These are phyloP conservation scores for Pichia sp. DNA, from an alignment of 1,139 yeast species.

Conservation along the genomic window DNA sequence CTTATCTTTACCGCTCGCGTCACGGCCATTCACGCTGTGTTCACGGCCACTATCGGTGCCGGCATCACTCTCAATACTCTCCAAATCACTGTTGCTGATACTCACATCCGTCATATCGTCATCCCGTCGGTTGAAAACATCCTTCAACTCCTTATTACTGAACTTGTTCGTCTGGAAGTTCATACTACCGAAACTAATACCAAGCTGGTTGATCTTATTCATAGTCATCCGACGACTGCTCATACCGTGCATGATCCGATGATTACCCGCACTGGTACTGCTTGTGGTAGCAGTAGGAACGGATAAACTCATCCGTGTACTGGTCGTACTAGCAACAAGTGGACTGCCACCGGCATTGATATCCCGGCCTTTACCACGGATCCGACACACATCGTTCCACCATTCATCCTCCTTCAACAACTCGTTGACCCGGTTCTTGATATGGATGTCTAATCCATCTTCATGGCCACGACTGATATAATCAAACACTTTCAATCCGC, in stretches of 20 bases:
- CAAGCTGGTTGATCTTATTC: constrained; percentile 15
- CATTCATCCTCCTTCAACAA: constrained; percentile 44
- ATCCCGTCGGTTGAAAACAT: constrained; percentile 41
- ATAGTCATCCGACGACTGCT: constrained; percentile 15
- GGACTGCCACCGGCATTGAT: background rate
- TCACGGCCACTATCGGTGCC: background rate
- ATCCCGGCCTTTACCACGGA: constrained; percentile 27
- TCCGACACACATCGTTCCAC: constrained; percentile 38
- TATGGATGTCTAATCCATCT: constrained; percentile 24
- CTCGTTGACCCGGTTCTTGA: constrained; percentile 37
- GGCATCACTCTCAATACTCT: constrained; percentile 2
- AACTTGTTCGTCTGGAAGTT: constrained; percentile 22
- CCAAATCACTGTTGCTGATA: constrained; percentile 6
- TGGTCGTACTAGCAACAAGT: constrained; percentile 12
- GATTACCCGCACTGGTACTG: background rate
- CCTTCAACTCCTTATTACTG: constrained; percentile 19
- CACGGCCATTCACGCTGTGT: too few relatives aligned
- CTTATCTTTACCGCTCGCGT: background rate
- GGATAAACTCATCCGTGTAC: background rate
- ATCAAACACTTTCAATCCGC: constrained; percentile 64
- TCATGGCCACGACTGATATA: constrained; percentile 69
- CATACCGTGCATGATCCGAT: background rate
- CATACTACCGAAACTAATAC: constrained; percentile 17
- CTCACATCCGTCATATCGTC: constrained; percentile 69
- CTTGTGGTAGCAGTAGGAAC: background rate